Base-by-base conservation (phyloP, 345 rosid genomes). In the Salix koriyanagi region DNA sequence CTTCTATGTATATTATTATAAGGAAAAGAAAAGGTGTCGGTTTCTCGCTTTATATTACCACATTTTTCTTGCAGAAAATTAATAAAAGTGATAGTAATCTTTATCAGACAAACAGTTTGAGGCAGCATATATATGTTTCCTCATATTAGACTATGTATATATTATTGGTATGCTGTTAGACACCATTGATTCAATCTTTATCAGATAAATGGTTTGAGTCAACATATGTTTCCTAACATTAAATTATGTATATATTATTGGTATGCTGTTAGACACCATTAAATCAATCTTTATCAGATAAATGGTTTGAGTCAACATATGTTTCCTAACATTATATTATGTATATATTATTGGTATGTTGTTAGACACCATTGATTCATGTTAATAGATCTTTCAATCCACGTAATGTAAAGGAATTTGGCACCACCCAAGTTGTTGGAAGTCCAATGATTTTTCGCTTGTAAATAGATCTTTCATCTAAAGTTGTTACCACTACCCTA, bases 11-110 rank as follows among this genome's bases (percentile, higher is more conserved):
- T 19, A 34, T 3, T 1, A 13, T 28, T 10, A 37, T 56, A 58
- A 14, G 66, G 65, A 26, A 77, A 41, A 42, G 30, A 72, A 18
- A 42, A 19, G 64, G 46, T 73, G 69, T 60, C 62, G 67, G 76
- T 23, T 72, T 46, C 21, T 26, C 14, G 11, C 46, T 36, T n/a
- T 56, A 21, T 56, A 2, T 34, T 11, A 19, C 8, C 12, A 14
- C 7, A 18, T 56, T 52, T 28, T 52, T 9, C 42, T 39, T 5
- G 34, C n/a, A 8, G 9, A 39, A 67, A 67, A 37, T 37, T 19
- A 37, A 10, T 39, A 19, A 9, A 58, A n/a, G 14, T n/a, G 62
- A 58, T 67, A 1, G 21, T n/a, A 21, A 21, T 67, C 2, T 67
- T 41, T 41, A 10, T 8, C 23, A 9, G n/a, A 56, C 62, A 8